Evolutionary conservation across 441 rosid genomes (phyloP).

Genomic region (Lepidium campestre): DNA sequence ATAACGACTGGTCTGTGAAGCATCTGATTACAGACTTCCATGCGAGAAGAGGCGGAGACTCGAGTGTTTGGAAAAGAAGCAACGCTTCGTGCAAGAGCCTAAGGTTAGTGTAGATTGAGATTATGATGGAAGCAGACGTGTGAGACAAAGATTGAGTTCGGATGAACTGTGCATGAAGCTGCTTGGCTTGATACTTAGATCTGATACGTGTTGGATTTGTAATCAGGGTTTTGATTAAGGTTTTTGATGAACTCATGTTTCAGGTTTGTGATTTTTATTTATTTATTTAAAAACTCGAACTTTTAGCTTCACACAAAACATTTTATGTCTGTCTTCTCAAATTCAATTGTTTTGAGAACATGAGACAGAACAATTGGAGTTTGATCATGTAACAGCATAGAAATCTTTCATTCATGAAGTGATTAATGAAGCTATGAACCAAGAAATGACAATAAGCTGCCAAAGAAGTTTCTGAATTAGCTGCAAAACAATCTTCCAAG

Average conservation of each 20-base stretch:
- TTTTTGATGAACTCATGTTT: slow-evolving; percentile 33
- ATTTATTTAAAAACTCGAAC: neutral
- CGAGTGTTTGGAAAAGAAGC: slow-evolving; percentile 44
- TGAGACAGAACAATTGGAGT: neutral
- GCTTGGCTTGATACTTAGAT: slow-evolving; percentile 49
- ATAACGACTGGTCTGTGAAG: slow-evolving; percentile 43
- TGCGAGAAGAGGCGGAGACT: slow-evolving; percentile 48
- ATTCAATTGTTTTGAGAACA: neutral
- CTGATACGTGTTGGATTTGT: slow-evolving; percentile 30
- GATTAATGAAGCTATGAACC: too few species aligned
- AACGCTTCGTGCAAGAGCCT: slow-evolving; percentile 45
- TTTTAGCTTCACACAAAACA: neutral
- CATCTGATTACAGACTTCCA: slow-evolving; percentile 74
- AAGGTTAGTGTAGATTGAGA: slow-evolving; percentile 58
- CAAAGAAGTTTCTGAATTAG: slow-evolving; percentile 41
- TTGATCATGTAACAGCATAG: neutral
- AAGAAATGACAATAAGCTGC: slow-evolving; percentile 35
- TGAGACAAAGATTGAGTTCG: slow-evolving; percentile 38
- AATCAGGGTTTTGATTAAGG: slow-evolving; percentile 34
- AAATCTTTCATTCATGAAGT: neutral
- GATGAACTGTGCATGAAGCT: slow-evolving; percentile 67
- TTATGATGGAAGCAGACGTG: slow-evolving; percentile 33
- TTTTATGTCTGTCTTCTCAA: neutral
- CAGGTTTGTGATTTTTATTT: neutral
- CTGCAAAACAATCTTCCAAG: slow-evolving; percentile 45